A percentile compares a stretch with the other conserved stretches of the same genome.
These are phyloP conservation scores for Macrophomina phaseolina DNA, from an alignment of 2,329 filamentous ascomycete genomes.

Conservation along the genomic window DNA sequence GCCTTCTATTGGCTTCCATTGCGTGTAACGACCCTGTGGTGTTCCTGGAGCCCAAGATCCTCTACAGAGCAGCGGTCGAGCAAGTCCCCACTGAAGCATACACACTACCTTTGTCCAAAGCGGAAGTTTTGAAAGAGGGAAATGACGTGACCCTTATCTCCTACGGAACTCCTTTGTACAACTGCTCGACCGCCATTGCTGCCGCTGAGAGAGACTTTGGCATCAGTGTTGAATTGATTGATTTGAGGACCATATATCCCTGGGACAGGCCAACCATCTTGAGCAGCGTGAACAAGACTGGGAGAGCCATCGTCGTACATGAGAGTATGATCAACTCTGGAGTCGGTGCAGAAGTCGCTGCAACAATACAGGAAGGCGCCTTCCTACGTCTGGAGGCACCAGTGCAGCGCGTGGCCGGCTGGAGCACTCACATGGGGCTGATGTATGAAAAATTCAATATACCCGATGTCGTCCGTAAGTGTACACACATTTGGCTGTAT, in stretches of 20 bases:
- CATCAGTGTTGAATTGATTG: slow-evolving; percentile 81
- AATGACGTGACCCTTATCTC: slow-evolving; percentile 83
- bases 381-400: slow-evolving; percentile 86
- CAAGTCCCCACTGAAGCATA: slow-evolving; percentile 84
- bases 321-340: slow-evolving; percentile 92
- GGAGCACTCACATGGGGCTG: slow-evolving; percentile 82
- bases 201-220: slow-evolving; percentile 77
- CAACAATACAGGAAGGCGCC: slow-evolving; percentile 84
- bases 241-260: slow-evolving; percentile 85
- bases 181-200: slow-evolving; percentile 76
- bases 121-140: slow-evolving; percentile 81
- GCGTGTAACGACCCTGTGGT: slow-evolving; percentile 83
- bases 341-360: slow-evolving; percentile 86
- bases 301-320: slow-evolving; percentile 84
- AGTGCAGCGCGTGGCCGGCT: slow-evolving; percentile 84
- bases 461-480: slow-evolving; percentile 86
- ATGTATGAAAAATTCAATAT: slow-evolving; percentile 74
- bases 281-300: slow-evolving; percentile 84
- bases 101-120: slow-evolving; percentile 82
- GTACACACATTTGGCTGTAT: neutral
- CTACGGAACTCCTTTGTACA: slow-evolving; percentile 89
- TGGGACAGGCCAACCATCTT: slow-evolving; percentile 87
- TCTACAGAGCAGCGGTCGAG: slow-evolving; percentile 90
- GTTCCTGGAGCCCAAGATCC: slow-evolving; percentile 92
- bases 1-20: slow-evolving; percentile 77